These are phyloP conservation scores for Nemania abortiva DNA, from an alignment of 2,329 filamentous ascomycete genomes.

Conservation along the genomic window DNA sequence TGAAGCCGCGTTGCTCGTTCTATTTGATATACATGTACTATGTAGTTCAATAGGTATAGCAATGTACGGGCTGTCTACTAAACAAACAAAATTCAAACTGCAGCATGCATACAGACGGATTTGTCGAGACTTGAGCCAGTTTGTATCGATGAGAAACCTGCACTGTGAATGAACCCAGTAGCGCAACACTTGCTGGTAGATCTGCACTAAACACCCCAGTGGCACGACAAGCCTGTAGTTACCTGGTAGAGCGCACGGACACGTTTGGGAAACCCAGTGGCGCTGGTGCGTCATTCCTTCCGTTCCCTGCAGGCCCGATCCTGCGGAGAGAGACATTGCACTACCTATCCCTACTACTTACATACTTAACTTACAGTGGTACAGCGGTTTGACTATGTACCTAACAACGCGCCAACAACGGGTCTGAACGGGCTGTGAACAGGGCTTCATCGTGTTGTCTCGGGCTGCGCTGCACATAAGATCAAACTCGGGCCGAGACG, in stretches of 20 bases:
- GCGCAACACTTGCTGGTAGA: neutral
- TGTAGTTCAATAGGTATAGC: too few species aligned
- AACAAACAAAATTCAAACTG: neutral
- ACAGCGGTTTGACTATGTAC: constrained; percentile 6
- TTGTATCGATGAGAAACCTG: neutral
- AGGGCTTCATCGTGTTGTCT: constrained; percentile 10
- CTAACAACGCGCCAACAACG: too few species aligned
- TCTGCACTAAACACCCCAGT: neutral
- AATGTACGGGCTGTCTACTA: too few species aligned
- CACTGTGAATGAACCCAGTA: neutral
- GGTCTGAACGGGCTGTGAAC: too few species aligned
- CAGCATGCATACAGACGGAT: neutral
- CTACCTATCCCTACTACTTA: neutral
- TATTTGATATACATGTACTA: neutral
- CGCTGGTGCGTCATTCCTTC: constrained; percentile 21
- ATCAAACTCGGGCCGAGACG: constrained; percentile 20
- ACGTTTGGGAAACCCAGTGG: constrained; percentile 17
- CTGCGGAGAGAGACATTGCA: constrained; percentile 10
- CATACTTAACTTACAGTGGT: neutral
- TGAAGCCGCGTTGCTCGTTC: constrained; percentile 1
- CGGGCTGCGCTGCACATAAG: constrained; percentile 5
- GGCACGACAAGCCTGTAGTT: neutral
- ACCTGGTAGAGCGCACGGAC: constrained; percentile 9
- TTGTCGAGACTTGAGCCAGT: too few species aligned
- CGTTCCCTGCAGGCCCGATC: constrained; percentile 16